Percentiles rank a stretch among this genome's conserved stretches.
Conservation (phyloP, 2,329 filamentous ascomycete genomes). For the Pseudogymnoascus sp. region DNA sequence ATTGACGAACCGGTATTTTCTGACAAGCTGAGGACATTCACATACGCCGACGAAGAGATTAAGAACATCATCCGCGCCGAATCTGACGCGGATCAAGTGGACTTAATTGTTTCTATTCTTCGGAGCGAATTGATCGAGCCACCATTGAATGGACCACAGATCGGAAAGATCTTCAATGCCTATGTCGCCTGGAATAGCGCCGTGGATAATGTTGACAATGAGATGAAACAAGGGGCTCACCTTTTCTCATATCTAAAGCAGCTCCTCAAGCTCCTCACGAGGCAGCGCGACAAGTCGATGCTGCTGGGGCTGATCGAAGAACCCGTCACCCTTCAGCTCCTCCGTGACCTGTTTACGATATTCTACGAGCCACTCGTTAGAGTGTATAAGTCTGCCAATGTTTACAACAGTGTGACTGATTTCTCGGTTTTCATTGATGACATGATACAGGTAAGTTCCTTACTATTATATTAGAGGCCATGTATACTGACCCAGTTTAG, state of each 20-base stretch:
- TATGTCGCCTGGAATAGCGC: slow-evolving; percentile 95
- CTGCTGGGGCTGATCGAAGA: slow-evolving; percentile 95
- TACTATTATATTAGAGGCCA: background rate
- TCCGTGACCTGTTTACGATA: slow-evolving; percentile 93
- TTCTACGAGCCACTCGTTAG: slow-evolving; percentile 97
- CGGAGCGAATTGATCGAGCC: slow-evolving; percentile 70
- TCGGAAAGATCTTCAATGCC: slow-evolving; percentile 81
- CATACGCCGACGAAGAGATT: slow-evolving; percentile 62
- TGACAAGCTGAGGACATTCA: slow-evolving; percentile 73
- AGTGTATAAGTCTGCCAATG: slow-evolving; percentile 97
- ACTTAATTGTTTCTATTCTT: slow-evolving; percentile 78
- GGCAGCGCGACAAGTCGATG: slow-evolving; percentile 92
- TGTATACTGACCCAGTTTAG: slow-evolving; percentile 28
- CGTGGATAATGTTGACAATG: slow-evolving; percentile 81
- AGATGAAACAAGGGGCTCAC: slow-evolving; percentile 81
- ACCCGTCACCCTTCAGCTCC: slow-evolving; percentile 90
- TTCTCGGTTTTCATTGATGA: slow-evolving; percentile 91
- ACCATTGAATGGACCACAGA: slow-evolving; percentile 62
- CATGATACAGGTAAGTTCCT: slow-evolving; percentile 61
- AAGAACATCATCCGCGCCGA: slow-evolving; percentile 69
- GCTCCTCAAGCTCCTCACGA: slow-evolving; percentile 80
- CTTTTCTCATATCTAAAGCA: slow-evolving; percentile 94
- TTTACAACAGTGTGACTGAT: slow-evolving; percentile 95
- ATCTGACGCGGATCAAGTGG: slow-evolving; percentile 63
- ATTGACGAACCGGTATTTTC: slow-evolving; percentile 75